A percentile compares a stretch with the other conserved stretches of the same genome.
These are phyloP conservation scores for Elsinoe ampelina DNA, from an alignment of 2,329 filamentous ascomycete genomes.

Conservation along the genomic window DNA sequence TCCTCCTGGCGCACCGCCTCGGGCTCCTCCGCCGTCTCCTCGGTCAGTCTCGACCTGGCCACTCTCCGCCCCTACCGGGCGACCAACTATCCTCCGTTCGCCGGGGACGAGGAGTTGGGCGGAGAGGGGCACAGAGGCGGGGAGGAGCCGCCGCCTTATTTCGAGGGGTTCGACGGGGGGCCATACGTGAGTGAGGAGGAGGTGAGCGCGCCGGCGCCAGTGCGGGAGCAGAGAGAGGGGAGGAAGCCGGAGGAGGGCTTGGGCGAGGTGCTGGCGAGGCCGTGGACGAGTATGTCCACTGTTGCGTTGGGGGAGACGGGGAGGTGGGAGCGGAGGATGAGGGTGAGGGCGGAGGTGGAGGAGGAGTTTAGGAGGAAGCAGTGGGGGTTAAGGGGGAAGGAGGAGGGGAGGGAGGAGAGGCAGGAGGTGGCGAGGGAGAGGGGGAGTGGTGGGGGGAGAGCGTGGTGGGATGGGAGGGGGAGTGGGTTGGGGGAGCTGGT, in stretches of 20 bases:
- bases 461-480: constrained; percentile 10
- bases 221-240: background rate
- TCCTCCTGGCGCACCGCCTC: background rate
- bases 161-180: background rate
- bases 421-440: constrained; percentile 13
- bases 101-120: background rate
- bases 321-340: background rate
- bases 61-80: background rate
- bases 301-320: background rate
- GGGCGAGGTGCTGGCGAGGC: background rate
- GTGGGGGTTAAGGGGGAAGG: constrained; percentile 2
- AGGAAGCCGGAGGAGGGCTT: background rate
- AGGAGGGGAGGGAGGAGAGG: constrained; percentile 1
- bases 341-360: constrained; percentile 11
- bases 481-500: background rate
- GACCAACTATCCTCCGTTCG: background rate
- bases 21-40: constrained; percentile 1
- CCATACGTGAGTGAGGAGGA: background rate
- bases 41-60: background rate
- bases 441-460: constrained; percentile 3
- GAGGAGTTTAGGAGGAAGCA: constrained; percentile 1
- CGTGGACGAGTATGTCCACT: background rate
- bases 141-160: background rate
- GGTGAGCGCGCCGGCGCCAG: background rate
- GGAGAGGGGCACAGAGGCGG: background rate